Base-by-base conservation (phyloP, 371 early-diverging fungal genomes). In the Amoeboaphelidium protococcarum region DNA sequence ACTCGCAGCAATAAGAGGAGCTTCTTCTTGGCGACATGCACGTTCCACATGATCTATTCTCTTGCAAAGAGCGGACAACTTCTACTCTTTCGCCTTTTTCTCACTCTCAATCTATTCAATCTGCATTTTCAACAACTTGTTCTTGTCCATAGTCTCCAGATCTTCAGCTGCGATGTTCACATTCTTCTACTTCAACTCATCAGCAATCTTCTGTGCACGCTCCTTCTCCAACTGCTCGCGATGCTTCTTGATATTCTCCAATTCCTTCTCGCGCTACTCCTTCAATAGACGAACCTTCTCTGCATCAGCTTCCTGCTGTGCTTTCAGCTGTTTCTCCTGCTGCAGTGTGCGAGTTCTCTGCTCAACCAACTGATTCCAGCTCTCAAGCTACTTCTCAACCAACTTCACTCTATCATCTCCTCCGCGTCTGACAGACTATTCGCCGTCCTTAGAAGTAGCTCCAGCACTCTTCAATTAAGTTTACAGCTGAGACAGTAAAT, bases 41-140 rank as follows among this genome's bases (percentile, higher is more conserved):
- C 96, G 86, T 63, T 90, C 92, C n/a, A 76, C 64, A 58, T 88
- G 84, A 61, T 96, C 96, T 31, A 81, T 51, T 54, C 79, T 73
- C 56, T 82, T 81, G 52, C 69, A 66, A 47, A 82, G 62, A 26
- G 72, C 59, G 40, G 54, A 53, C 19, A 54, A 21, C 37, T 56
- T 58, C 16, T 13, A 44, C 44, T 44, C 45, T 19, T 13, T 42
- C 47, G 37, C 88, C 26, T 68, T 66, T 65, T 79, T 76, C 58
- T 88, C 90, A 54, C 81, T 80, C 60, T 87, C 86, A 23, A 90
- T 61, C 52, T 89, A 76, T 58, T 84, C 71, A 13, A 84, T 72
- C 73, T 91, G 89, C 48, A 89, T 61, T 48, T 79, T 73, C 47
- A 80, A 62, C 41, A 92, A 59, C 24, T 72, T 68, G 57, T 77